phyloP scores from a whole-genome alignment of 495 filamentous ascomycete genomes.

The Symbiotaphrina buchneri region DNA sequence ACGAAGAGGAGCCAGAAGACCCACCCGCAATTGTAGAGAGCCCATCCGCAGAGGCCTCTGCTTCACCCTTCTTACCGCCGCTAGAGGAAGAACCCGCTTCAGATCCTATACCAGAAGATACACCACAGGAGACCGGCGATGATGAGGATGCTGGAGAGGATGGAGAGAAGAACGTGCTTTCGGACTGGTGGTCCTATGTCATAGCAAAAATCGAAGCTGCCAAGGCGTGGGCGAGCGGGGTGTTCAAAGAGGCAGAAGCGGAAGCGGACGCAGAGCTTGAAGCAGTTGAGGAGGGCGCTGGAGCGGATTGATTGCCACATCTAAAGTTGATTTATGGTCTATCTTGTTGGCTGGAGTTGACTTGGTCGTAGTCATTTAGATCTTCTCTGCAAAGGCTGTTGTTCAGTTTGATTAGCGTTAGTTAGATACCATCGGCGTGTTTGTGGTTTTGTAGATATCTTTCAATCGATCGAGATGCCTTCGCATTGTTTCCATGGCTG shows the following conservation, averaged over 20 bases:
- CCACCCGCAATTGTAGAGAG: slow-evolving; percentile 4
- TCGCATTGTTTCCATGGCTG: too few species aligned
- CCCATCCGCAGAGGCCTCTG: neutral
- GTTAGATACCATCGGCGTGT: too few species aligned
- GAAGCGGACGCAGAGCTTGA: too few species aligned
- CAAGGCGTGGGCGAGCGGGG: slow-evolving; percentile 3
- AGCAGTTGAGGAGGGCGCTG: neutral
- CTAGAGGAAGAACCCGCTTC: neutral
- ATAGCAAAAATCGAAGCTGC: slow-evolving; percentile 1
- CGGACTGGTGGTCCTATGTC: slow-evolving; percentile 3
- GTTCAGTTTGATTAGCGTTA: too few species aligned
- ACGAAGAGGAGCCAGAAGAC: slow-evolving; percentile 11
- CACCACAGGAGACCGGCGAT: slow-evolving; percentile 1
- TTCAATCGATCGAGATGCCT: too few species aligned
- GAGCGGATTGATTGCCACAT: neutral
- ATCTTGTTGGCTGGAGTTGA: too few species aligned
- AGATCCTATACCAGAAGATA: slow-evolving; percentile 1
- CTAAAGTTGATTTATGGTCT: too few species aligned
- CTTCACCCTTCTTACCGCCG: neutral
- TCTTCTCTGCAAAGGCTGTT: too few species aligned
- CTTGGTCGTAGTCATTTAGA: too few species aligned
- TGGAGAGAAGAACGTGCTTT: slow-evolving; percentile 1
- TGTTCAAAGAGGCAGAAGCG: neutral
- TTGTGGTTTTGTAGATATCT: too few species aligned
- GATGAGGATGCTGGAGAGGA: slow-evolving; percentile 3